Percentiles rank a stretch among this genome's conserved stretches.
phyloP scores from a whole-genome alignment of 352 stramenopile genomes.

The Blastocystis hominis region DNA sequence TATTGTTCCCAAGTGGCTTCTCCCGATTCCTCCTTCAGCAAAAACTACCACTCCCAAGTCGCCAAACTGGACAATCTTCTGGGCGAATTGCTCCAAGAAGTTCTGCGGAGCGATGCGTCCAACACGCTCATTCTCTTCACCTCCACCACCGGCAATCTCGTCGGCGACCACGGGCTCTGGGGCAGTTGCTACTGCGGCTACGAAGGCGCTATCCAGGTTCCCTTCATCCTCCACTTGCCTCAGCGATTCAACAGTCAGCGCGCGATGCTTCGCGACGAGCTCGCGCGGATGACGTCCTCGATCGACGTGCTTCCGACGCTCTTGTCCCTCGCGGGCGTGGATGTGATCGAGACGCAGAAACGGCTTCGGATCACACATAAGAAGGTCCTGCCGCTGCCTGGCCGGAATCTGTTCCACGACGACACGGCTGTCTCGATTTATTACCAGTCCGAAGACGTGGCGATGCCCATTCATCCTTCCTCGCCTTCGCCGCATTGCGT shows the following conservation, averaged over 20 bases:
- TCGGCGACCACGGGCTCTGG: conserved; percentile 20
- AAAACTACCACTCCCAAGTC: no score
- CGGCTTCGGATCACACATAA: not conserved
- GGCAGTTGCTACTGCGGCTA: conserved; percentile 37
- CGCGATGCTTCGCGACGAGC: not conserved
- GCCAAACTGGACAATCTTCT: conserved; percentile 5
- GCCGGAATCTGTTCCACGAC: not conserved
- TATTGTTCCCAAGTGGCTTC: not conserved
- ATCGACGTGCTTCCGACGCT: conserved; percentile 39
- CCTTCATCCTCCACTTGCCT: conserved; percentile 30
- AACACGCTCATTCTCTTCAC: conserved; percentile 26
- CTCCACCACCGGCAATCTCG: not conserved
- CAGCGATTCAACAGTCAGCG: not conserved
- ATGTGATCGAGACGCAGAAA: not conserved
- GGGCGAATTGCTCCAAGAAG: conserved; percentile 22
- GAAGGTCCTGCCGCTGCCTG: not conserved
- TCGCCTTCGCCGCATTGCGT: not conserved
- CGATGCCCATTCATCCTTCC: not conserved
- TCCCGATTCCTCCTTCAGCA: not conserved
- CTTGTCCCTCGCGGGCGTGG: not conserved
- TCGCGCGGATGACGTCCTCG: not conserved
- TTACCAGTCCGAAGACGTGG: conserved; percentile 25
- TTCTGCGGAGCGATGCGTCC: not conserved
- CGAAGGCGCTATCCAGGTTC: not conserved
- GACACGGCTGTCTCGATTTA: not conserved